phyloP scores from a whole-genome alignment of 177 flowering plant species.

The Telopea speciosissima region DNA sequence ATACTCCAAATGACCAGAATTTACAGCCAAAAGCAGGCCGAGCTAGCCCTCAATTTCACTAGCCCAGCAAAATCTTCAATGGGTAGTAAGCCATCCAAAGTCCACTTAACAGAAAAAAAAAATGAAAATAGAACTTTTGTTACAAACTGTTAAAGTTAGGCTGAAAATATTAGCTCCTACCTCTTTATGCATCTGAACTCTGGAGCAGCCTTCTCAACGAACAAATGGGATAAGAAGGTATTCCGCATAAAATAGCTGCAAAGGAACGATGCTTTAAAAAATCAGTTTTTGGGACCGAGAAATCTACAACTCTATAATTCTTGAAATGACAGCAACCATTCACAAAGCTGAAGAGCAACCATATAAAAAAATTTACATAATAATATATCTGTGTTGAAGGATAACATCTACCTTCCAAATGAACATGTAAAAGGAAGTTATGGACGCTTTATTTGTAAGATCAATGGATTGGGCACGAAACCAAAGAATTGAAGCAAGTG shows the following conservation, averaged over 20 bases:
- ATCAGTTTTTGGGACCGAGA: neutral
- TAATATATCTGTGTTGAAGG: neutral
- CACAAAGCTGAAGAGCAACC: neutral
- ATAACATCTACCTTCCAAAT: constrained; percentile 30
- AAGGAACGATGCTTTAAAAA: neutral
- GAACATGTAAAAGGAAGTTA: constrained; percentile 36
- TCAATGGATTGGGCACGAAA: constrained; percentile 26
- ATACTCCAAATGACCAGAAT: no score
- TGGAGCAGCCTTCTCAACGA: constrained; percentile 13
- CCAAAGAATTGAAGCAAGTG: constrained; percentile 24
- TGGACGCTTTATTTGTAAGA: constrained; percentile 17
- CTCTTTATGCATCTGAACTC: neutral
- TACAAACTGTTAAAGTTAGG: no score
- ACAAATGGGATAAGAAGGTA: constrained; percentile 34
- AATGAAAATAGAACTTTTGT: no score
- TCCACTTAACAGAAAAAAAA: no score
- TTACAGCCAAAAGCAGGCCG: no score
- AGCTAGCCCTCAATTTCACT: no score
- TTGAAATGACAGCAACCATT: neutral
- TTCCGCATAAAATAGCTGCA: constrained; percentile 35
- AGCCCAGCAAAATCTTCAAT: no score
- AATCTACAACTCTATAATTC: neutral
- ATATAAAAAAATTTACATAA: neutral
- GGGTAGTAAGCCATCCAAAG: no score
- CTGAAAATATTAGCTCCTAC: neutral